These are phyloP conservation scores for Dictyostelium firmibasis DNA, from an alignment of 78 protist species.

Conservation along the genomic window DNA sequence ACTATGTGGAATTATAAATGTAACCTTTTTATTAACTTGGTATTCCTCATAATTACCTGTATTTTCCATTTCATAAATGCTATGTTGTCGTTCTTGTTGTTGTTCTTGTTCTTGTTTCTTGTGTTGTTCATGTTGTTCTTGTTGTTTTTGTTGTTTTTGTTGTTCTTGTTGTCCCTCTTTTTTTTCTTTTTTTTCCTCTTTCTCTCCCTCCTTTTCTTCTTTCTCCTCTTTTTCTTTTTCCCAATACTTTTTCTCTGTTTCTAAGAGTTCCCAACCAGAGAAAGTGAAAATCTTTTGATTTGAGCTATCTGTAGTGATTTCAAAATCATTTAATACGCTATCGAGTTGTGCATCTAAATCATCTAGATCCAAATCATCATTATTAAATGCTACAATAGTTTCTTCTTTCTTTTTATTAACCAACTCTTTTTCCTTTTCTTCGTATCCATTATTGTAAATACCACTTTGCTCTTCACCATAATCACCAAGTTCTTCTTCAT, in stretches of 20 bases:
- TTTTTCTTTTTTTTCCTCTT: not conserved
- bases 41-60: not conserved
- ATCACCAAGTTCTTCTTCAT: not conserved
- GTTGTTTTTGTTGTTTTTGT: too few relatives aligned
- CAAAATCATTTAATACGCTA: not conserved
- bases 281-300: too few relatives aligned
- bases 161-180: not conserved
- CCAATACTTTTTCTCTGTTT: too few relatives aligned
- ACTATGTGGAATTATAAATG: not conserved
- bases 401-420: not conserved
- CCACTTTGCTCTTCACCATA: not conserved
- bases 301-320: not conserved
- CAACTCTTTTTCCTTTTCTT: not conserved
- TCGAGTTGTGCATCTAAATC: not conserved
- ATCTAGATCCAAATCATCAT: not conserved
- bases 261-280: not conserved
- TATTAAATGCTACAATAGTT: not conserved
- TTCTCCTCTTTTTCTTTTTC: not conserved
- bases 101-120: not conserved
- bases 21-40: not conserved
- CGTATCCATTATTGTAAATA: too few relatives aligned
- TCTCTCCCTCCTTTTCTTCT: not conserved
- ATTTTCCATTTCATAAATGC: too few relatives aligned
- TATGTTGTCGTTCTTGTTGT: not conserved
- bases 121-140: not conserved